A percentile compares a stretch with the other conserved stretches of the same genome.
Evolutionary conservation across 2,329 filamentous ascomycete species (phyloP).

Genomic region (Chaetomium strumarium): DNA sequence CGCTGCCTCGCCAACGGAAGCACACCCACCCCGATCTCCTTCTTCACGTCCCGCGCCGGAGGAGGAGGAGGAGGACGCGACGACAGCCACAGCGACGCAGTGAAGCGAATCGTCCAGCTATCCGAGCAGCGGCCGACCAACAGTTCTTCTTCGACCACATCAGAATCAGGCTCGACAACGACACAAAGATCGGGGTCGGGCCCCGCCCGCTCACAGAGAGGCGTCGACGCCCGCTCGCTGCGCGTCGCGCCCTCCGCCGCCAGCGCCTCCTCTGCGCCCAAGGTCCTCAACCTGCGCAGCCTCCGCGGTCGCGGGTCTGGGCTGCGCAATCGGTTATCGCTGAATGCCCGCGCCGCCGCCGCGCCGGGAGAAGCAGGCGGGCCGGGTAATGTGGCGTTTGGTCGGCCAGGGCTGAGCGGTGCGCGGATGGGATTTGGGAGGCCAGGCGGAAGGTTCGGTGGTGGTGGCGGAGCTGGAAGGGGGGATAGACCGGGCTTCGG

Average conservation of each 20-base stretch:
- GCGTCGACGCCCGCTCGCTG: constrained; percentile 15
- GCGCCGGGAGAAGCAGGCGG: not conserved
- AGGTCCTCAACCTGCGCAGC: constrained; percentile 29
- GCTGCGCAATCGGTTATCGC: not conserved
- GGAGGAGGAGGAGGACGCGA: not conserved
- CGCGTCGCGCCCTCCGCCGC: constrained; percentile 1
- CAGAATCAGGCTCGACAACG: not conserved
- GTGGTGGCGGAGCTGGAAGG: not conserved
- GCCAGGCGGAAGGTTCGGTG: not conserved
- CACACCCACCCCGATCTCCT: constrained; percentile 9
- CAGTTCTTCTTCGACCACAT: too few species aligned
- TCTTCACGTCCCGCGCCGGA: constrained; percentile 9
- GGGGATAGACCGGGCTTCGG: not conserved
- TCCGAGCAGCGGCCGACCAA: not conserved
- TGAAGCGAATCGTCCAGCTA: constrained; percentile 22
- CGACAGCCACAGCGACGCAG: constrained; percentile 17
- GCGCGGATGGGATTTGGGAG: not conserved
- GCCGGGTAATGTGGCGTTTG: not conserved
- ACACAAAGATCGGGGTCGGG: not conserved
- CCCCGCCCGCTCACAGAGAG: not conserved
- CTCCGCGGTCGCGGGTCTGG: constrained; percentile 13
- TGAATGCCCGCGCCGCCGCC: not conserved
- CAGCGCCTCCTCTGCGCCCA: constrained; percentile 8
- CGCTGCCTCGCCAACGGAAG: not conserved
- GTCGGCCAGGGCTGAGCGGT: not conserved